Conservation (phyloP, 208 protist genomes). For the Porcisia hertigi region DNA sequence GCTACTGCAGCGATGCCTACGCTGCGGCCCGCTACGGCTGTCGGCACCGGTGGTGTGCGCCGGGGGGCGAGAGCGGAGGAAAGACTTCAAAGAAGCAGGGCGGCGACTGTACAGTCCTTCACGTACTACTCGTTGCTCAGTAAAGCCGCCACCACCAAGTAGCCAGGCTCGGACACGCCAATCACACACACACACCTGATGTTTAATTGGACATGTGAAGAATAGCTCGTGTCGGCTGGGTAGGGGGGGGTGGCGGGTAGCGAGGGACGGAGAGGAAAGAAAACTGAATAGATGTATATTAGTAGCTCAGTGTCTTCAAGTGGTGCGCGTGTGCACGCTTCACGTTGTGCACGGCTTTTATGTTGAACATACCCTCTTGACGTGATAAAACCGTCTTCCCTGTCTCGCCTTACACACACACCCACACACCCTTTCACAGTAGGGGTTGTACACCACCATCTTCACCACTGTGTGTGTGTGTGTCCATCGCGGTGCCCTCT, state of each 20-base stretch:
- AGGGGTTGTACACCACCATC: background rate
- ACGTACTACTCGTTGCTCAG: constrained; percentile 14
- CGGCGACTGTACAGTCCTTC: background rate
- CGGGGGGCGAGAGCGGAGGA: background rate
- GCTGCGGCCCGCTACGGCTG: background rate
- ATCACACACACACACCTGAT: background rate
- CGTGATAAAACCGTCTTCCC: too few relatives aligned
- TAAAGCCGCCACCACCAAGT: constrained; percentile 17
- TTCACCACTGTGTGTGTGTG: background rate
- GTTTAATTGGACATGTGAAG: background rate
- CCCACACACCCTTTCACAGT: background rate
- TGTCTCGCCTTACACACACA: background rate
- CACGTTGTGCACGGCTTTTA: too few relatives aligned
- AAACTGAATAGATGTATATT: too few relatives aligned
- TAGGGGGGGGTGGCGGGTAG: too few relatives aligned
- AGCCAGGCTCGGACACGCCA: background rate
- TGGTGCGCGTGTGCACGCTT: too few relatives aligned
- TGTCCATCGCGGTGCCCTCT: background rate
- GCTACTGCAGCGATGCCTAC: background rate
- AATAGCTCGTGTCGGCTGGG: too few relatives aligned
- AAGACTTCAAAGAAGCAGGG: background rate
- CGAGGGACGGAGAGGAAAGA: too few relatives aligned
- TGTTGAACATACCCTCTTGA: too few relatives aligned
- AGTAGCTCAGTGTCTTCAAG: too few relatives aligned
- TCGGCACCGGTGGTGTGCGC: background rate